Evolutionary conservation across 2,329 filamentous ascomycete species (phyloP).

Genomic region (Paraconiothyrium sp.): DNA sequence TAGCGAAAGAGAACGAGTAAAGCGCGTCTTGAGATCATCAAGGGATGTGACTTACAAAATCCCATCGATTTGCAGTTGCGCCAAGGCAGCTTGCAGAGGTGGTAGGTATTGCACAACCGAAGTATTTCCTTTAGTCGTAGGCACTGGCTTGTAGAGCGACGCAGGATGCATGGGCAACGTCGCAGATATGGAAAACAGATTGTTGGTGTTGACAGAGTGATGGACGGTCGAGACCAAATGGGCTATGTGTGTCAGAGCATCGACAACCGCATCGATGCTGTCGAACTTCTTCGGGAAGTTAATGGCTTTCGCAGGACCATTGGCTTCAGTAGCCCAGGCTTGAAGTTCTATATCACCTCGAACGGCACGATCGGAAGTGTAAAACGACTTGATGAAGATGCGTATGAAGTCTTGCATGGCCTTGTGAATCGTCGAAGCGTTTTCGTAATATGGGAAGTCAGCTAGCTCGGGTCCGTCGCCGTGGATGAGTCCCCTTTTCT

Average conservation of each 20-base stretch:
- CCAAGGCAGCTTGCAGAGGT: conserved; percentile 30
- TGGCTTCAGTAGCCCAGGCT: conserved; percentile 50
- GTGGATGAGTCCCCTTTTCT: conserved; percentile 54
- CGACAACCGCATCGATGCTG: conserved; percentile 1
- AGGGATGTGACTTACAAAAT: conserved; percentile 49
- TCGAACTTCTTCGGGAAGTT: conserved; percentile 14
- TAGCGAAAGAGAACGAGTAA: conserved; percentile 41
- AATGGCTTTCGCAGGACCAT: conserved; percentile 13
- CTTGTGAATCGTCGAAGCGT: conserved; percentile 50
- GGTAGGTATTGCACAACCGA: conserved; percentile 51
- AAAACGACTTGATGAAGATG: conserved; percentile 58
- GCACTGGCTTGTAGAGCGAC: conserved; percentile 8
- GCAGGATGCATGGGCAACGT: conserved; percentile 54
- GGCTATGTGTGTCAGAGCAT: conserved; percentile 15
- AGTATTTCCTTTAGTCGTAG: conserved; percentile 44
- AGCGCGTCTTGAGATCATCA: conserved; percentile 9
- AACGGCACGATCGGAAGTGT: conserved; percentile 46
- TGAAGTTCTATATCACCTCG: conserved; percentile 54
- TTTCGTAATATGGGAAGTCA: conserved; percentile 58
- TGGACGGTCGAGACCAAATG: conserved; percentile 11
- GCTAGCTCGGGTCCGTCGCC: conserved; percentile 50
- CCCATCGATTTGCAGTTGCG: conserved; percentile 7
- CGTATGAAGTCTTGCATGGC: conserved; percentile 53
- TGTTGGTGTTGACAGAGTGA: conserved; percentile 14
- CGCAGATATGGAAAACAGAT: conserved; percentile 4